Conservation (phyloP, 208 protist species). For the Trypanosoma scelopori region DNA sequence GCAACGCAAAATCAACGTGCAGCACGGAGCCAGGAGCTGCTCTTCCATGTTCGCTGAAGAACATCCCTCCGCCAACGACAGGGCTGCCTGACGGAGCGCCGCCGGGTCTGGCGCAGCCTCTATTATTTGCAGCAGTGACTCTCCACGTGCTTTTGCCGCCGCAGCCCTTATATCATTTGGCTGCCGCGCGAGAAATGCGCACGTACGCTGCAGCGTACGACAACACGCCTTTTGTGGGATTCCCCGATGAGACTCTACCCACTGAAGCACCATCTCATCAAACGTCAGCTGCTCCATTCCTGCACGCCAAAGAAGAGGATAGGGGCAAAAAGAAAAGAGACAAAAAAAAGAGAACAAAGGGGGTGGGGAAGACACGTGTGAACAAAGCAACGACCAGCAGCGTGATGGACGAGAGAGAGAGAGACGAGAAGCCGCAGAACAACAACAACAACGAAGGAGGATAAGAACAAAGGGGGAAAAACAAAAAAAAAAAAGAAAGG, state of each 20-base stretch:
- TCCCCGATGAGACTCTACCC: slow-evolving; percentile 24
- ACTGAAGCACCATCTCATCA: slow-evolving; percentile 43
- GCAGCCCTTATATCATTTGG: not conserved
- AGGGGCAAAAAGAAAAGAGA: slow-evolving; percentile 26
- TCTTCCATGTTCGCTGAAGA: not conserved
- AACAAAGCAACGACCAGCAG: slow-evolving; percentile 12
- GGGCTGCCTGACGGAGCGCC: not conserved
- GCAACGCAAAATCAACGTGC: slow-evolving; percentile 7
- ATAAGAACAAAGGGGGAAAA: not conserved
- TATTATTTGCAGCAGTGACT: not conserved
- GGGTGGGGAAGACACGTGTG: not conserved
- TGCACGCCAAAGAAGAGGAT: slow-evolving; percentile 9
- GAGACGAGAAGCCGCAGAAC: not conserved
- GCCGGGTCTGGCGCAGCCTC: not conserved
- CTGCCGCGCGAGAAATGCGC: not conserved
- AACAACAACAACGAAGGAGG: not conserved
- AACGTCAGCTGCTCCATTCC: slow-evolving; percentile 9
- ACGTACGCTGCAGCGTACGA: slow-evolving; percentile 25
- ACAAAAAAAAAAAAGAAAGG: too few species aligned
- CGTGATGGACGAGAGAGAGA: not conserved
- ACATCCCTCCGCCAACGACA: not conserved
- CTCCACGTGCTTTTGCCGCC: not conserved
- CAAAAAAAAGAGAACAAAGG: slow-evolving; percentile 16
- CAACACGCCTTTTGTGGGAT: slow-evolving; percentile 28
- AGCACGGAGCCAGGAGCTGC: slow-evolving; percentile 7